phyloP scores from a whole-genome alignment of 1,284 basidiomycete genomes.

The Megacollybia platyphylla region DNA sequence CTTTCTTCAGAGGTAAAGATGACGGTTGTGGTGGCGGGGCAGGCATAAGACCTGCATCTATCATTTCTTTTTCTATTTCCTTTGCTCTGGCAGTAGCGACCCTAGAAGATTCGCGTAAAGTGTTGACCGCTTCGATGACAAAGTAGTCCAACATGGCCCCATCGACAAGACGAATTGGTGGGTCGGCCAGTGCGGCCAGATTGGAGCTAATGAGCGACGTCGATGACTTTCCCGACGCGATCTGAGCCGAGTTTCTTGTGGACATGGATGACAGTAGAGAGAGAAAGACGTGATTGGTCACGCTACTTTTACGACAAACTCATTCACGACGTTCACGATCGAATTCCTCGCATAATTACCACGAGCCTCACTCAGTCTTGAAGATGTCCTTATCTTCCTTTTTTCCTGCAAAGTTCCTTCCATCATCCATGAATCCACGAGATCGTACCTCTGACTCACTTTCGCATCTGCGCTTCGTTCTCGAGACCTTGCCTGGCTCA shows the following conservation, averaged over 20 bases:
- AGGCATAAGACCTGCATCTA: conserved; percentile 56
- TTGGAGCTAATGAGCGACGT: conserved; percentile 19
- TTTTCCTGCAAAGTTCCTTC: conserved; percentile 20
- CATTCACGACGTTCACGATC: neutral
- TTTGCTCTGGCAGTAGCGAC: conserved; percentile 55
- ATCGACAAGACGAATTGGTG: conserved; percentile 52
- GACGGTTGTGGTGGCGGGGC: conserved; percentile 25
- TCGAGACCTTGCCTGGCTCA: conserved; percentile 69
- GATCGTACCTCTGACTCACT: conserved; percentile 44
- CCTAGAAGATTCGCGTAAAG: conserved; percentile 57
- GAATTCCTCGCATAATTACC: neutral
- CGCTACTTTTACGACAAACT: neutral
- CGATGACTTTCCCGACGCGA: conserved; percentile 18
- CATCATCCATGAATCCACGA: conserved; percentile 32
- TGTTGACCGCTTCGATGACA: conserved; percentile 67
- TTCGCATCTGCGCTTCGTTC: conserved; percentile 54
- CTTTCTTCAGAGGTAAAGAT: conserved; percentile 23
- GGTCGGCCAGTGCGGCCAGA: conserved; percentile 45
- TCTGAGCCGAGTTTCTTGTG: neutral
- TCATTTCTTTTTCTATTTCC: conserved; percentile 63
- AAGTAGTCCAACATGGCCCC: conserved; percentile 75
- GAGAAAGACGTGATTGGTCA: no score
- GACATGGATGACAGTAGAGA: neutral
- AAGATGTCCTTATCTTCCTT: conserved; percentile 25
- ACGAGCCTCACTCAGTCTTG: neutral